Evolutionary conservation across 176 grass and related monocot species (phyloP), one percentile per base, ranked within the genome.

Genomic region (Canna indica): DNA sequence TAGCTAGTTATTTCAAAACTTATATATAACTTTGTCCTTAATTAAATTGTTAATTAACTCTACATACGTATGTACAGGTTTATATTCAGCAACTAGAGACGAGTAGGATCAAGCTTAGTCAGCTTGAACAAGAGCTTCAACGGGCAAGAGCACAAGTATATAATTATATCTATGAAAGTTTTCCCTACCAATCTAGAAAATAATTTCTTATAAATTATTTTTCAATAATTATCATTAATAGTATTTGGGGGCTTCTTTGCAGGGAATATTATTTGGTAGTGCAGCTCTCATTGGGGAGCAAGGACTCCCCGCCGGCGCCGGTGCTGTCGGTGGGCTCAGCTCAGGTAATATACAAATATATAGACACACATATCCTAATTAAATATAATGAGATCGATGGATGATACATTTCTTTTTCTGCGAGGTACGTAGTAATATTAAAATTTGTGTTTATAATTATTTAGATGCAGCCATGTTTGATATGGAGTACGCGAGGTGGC

Each of bases 81-180:
- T 88, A 88, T n/a, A 79, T 88, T 59, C 86, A 88, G 66, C 86
- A 88, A 48, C 82, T 88, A 50, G 86, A 88, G 76, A 69, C 86
- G 33, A 83, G 86, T 59, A 88, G 82, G 67, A 65, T 88, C 30
- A 84, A 73, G 67, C 62, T 88, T 47, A 64, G 39, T 29, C 86
- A 88, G 24, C 42, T 88, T 4, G 86, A 88, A 31, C 86, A 88
- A 50, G 82, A 85, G 68, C 44, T 82, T 39, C 86, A 85, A 22
- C 64, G 83, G 11, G 36, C 82, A 42, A 88, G 86, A 82, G 47
- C 79, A 25, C 86, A 88, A 76, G 85, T 74, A 52, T 12, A 27
- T 26, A 24, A 48, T 11, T 54, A 8, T 11, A 44, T 44, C 2
- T n/a, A n/a, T n/a, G n/a, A n/a, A n/a, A n/a, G n/a, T n/a, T n/a